Base-by-base conservation (phyloP, 2,329 filamentous ascomycete species). In the Byssochlamys sp. region DNA sequence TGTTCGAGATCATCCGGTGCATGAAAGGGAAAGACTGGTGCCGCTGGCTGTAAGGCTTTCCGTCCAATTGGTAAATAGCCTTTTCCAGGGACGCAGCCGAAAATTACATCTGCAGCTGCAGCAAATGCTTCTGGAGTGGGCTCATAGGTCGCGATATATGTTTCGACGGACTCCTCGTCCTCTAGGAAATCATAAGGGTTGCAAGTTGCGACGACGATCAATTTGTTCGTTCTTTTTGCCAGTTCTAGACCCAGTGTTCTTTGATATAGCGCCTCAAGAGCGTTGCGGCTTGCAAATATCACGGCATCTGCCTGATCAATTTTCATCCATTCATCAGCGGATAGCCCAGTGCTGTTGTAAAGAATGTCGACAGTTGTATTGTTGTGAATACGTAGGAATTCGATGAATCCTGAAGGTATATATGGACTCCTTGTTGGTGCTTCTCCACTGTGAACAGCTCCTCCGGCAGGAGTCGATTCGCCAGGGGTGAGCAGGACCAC, bases 181-280 rank as follows among this genome's bases (percentile, higher is more conserved):
- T 74, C 67, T 3, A 78, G 62, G 27, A 78, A 76, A 58, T 78
- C 76, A 56, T 77, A 78, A 1, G 76, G 75, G 60, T 70, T 74
- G 57, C 73, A 75, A 3, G 72, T 74, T 29, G 75, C 75, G 59
- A 78, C 66, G 10, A 68, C 63, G 51, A 78, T 69, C 45, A 76
- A 52, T 7, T 66, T 70, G 4, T 64, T 64, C 27, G 65, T 61
- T 35, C 64, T 66, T 6, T 61, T 62, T 24, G 68, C 64, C 24
- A 76, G 63, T n/a, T 68, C 61, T 10, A 69, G 59, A 0, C 70
- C 74, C 10, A 77, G 59, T 0, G 60, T 58, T 52, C 66, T 70
- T 55, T 78, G 75, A 54, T 71, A 73, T 1, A 65, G 60, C 11
- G 69, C 72, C 51, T 73, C 65, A 10, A 62, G 67, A 28, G 74